phyloP scores from a whole-genome alignment of 2,329 filamentous ascomycete genomes.

The Penicillium vulpinum region DNA sequence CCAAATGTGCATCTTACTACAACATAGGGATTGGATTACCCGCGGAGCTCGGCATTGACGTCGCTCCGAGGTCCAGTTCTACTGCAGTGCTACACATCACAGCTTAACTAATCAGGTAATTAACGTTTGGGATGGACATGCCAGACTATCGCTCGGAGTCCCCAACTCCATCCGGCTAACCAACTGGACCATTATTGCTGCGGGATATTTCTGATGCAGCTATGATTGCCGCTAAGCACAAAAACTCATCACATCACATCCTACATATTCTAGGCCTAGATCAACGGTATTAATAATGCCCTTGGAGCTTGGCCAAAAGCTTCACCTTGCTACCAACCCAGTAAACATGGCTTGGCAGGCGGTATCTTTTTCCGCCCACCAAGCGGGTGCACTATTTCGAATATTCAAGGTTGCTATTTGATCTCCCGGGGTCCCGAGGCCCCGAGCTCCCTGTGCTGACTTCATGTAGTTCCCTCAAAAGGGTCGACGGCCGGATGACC shows the following conservation, averaged over 20 bases:
- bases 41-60: slow-evolving; percentile 12
- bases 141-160: not conserved
- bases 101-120: not conserved
- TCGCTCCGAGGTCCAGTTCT: not conserved
- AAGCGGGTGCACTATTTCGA: slow-evolving; percentile 16
- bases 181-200: slow-evolving; percentile 5
- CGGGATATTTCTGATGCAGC: not conserved
- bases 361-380: slow-evolving; percentile 19
- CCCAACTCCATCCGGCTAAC: not conserved
- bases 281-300: slow-evolving; percentile 18
- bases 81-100: slow-evolving; percentile 7
- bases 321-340: slow-evolving; percentile 15
- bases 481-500: slow-evolving; percentile 12
- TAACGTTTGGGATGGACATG: slow-evolving; percentile 11
- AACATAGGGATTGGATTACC: not conserved
- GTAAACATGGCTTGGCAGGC: not conserved
- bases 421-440: no score
- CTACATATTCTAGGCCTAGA: slow-evolving; percentile 22
- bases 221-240: not conserved
- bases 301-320: slow-evolving; percentile 18
- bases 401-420: slow-evolving; percentile 21
- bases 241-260: not conserved
- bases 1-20: slow-evolving; percentile 3
- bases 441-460: slow-evolving; percentile 13
- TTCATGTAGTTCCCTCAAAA: slow-evolving; percentile 10